Conservation (phyloP, 2,329 filamentous ascomycete species). For the Colletotrichum incanum region DNA sequence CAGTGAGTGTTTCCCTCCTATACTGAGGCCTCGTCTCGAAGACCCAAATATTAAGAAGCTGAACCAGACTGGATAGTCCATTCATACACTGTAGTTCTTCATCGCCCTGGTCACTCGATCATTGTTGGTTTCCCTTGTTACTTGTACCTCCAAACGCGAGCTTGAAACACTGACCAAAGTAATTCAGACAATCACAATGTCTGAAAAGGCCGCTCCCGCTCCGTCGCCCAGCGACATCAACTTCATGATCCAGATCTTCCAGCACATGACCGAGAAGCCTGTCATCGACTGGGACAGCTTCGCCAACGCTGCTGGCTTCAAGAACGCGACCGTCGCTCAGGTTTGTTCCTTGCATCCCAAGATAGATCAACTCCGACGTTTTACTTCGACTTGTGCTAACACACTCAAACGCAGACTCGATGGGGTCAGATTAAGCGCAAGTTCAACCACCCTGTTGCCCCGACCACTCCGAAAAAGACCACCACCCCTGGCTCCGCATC, state of each 20-base stretch:
- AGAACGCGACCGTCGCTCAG: constrained; percentile 62
- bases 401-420: constrained; percentile 53
- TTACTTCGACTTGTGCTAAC: background rate
- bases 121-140: background rate
- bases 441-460: constrained; percentile 8
- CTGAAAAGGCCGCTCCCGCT: constrained; percentile 48
- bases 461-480: constrained; percentile 33
- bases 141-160: background rate
- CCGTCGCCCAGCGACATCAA: constrained; percentile 59
- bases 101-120: background rate
- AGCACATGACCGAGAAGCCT: constrained; percentile 59
- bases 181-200: constrained; percentile 46
- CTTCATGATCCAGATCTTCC: constrained; percentile 63
- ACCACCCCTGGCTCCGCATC: constrained; percentile 16
- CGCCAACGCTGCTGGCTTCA: constrained; percentile 59
- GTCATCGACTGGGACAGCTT: constrained; percentile 66
- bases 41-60: background rate
- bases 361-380: background rate
- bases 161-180: background rate
- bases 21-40: fast-evolving
- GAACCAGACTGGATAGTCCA: background rate
- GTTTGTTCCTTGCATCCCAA: constrained; percentile 48
- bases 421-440: constrained; percentile 61
- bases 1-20: fast-evolving
- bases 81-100: background rate